These are phyloP conservation scores for Pseudonectria buxi DNA, from an alignment of 2,329 filamentous ascomycete genomes.

Conservation along the genomic window DNA sequence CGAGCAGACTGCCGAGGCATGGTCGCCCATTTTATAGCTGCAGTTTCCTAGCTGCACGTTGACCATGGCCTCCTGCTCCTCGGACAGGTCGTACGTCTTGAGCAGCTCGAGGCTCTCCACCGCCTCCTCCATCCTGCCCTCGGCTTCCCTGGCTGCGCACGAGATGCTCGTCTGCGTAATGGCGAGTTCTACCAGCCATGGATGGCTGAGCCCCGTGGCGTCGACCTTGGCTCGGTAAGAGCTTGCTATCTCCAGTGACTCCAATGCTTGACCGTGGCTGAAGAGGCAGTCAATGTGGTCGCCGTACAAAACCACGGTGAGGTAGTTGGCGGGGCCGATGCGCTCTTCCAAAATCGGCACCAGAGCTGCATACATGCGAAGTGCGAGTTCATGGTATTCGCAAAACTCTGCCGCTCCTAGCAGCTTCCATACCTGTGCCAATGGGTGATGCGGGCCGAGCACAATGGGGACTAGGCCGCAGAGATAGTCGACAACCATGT, in stretches of 20 bases:
- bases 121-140: constrained; percentile 24
- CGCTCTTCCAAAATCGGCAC: constrained; percentile 25
- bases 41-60: constrained; percentile 28
- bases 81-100: constrained; percentile 22
- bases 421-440: constrained; percentile 26
- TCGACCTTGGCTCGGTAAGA: constrained; percentile 24
- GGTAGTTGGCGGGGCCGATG: constrained; percentile 25
- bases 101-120: constrained; percentile 23
- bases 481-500: constrained; percentile 27
- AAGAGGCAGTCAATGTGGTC: constrained; percentile 29
- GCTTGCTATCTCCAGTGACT: constrained; percentile 23
- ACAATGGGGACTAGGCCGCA: constrained; percentile 23
- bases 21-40: constrained; percentile 22
- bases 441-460: constrained; percentile 22
- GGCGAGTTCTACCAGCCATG: constrained; percentile 26
- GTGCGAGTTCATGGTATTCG: constrained; percentile 27
- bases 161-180: constrained; percentile 25
- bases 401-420: constrained; percentile 25
- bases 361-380: constrained; percentile 24
- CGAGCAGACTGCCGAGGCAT: constrained; percentile 21
- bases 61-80: constrained; percentile 26
- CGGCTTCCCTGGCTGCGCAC: constrained; percentile 22
- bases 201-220: constrained; percentile 21
- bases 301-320: constrained; percentile 27
- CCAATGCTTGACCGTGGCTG: constrained; percentile 17